Base-by-base conservation (phyloP, 78 protist genomes). In the Dictyostelium purpureum region DNA sequence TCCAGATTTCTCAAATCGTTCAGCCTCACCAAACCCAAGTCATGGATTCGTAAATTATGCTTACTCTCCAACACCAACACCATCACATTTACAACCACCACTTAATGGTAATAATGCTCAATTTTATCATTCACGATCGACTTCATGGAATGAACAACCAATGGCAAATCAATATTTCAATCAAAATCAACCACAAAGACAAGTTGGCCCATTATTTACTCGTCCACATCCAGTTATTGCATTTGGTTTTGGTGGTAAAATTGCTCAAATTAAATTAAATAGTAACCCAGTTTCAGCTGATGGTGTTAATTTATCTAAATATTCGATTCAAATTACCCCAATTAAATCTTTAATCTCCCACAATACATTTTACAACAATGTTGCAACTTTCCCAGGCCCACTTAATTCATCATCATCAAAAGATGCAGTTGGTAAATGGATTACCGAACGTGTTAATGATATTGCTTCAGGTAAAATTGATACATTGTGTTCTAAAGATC, bases 241-340 rank as follows among this genome's bases (percentile, higher is more conserved):
- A 26, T 90, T 90, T 90, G 94, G 94, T 10, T 90, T 90, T 40
- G 88, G 94, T 19, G 88, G 94, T 26, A 77, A 90, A 37, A 51
- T 77, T 42, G 77, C 70, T 12, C 49, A 67, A 28, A 35, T 90
- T 12, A 70, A 59, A 57, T 28, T 65, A 51, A 67, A 18, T 24
- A 11, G 67, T 9, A 71, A 71, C 18, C 2, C 4, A 12, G 24
- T 28, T 69, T n/a, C 38, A 69, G 51, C 40, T 37, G 37, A 35
- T 31, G 24, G 73, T 37, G 52, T 35, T 6, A 24, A 21, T 26
- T 52, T 51, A 28, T n/a, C 37, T 2, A 56, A 59, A 57, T 24
- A 33, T n/a, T 19, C 92, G 1, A n/a, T 85, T 51, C 82, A 70
- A 26, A 59, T 74, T 14, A 10, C 59, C 11, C 9, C 38, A n/a